Conservation (phyloP, 1,139 yeast species). For the Geotrichum citri-aurantii region DNA sequence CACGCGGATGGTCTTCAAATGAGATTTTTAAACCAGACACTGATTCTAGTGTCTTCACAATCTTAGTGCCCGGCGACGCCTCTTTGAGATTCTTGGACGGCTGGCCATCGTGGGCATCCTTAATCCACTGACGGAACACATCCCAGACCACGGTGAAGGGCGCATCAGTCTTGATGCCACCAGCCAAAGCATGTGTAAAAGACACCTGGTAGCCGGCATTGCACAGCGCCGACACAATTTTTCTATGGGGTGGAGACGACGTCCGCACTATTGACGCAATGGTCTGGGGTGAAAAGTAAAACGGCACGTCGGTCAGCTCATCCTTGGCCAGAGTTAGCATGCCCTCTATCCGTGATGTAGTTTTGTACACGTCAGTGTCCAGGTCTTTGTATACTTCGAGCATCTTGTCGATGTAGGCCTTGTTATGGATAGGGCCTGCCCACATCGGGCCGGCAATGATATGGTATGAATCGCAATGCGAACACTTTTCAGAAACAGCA, state of each 20-base stretch:
- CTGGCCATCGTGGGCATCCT: constrained; percentile 38
- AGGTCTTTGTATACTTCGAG: constrained; percentile 49
- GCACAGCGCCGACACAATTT: constrained; percentile 73
- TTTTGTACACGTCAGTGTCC: constrained; percentile 57
- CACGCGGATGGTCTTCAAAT: constrained; percentile 49
- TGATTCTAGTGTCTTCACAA: constrained; percentile 42
- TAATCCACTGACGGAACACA: constrained; percentile 63
- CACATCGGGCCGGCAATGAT: constrained; percentile 99
- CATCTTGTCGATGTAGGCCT: constrained; percentile 57
- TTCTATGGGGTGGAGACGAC: constrained; percentile 75
- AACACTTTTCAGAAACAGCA: constrained; percentile 51
- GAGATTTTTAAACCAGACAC: constrained; percentile 32
- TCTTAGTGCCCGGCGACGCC: constrained; percentile 59
- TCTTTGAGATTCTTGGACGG: constrained; percentile 39
- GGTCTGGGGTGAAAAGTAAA: constrained; percentile 53
- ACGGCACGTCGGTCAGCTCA: constrained; percentile 61
- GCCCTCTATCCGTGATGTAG: constrained; percentile 79
- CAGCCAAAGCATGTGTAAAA: constrained; percentile 81
- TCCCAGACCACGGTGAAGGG: constrained; percentile 76
- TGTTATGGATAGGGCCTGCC: constrained; percentile 71
- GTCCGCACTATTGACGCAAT: constrained; percentile 70
- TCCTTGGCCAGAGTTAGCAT: constrained; percentile 79
- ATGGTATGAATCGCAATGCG: constrained; percentile 60
- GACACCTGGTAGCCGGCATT: constrained; percentile 78
- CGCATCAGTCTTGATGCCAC: constrained; percentile 84